Evolutionary conservation across 1,284 basidiomycete genomes (phyloP).

Genomic region (Rhodotorula mucilaginosa): DNA sequence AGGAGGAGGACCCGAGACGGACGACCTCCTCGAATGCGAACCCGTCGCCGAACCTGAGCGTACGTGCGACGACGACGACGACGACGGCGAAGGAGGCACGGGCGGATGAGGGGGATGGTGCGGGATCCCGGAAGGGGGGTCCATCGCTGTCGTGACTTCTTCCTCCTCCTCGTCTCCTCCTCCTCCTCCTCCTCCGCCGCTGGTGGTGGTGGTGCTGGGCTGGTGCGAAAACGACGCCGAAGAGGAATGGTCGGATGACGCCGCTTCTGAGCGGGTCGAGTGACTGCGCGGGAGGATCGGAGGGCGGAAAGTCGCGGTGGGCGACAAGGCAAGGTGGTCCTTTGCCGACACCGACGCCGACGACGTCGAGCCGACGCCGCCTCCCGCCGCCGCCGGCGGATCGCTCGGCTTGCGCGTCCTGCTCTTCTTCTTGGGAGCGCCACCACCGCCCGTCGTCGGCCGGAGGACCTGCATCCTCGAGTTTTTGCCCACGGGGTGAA

Average conservation of each 20-base stretch:
- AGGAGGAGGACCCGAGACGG: not conserved
- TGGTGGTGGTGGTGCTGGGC: slow-evolving; percentile 4
- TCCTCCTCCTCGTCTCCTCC: slow-evolving; percentile 51
- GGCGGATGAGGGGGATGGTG: slow-evolving; percentile 16
- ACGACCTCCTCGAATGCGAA: slow-evolving; percentile 42
- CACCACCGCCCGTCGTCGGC: slow-evolving; percentile 51
- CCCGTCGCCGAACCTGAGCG: not conserved
- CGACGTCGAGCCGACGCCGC: not conserved
- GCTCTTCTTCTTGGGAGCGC: not conserved
- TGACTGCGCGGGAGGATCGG: too few species aligned
- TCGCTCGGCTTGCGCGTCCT: too few species aligned
- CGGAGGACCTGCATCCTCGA: slow-evolving; percentile 63
- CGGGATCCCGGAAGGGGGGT: slow-evolving; percentile 45
- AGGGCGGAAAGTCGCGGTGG: too few species aligned
- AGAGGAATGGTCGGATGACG: too few species aligned
- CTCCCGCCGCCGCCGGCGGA: too few species aligned
- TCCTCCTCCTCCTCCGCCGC: not conserved
- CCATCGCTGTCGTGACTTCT: slow-evolving; percentile 53
- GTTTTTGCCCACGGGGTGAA: slow-evolving; percentile 80
- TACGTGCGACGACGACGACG: not conserved
- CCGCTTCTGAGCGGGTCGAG: too few species aligned
- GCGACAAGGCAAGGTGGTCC: not conserved
- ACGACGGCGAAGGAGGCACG: not conserved
- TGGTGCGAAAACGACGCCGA: not conserved
- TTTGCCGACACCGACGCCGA: not conserved